Conservation (phyloP, 1,139 yeast genomes). For the Debaryomyces udenii region DNA sequence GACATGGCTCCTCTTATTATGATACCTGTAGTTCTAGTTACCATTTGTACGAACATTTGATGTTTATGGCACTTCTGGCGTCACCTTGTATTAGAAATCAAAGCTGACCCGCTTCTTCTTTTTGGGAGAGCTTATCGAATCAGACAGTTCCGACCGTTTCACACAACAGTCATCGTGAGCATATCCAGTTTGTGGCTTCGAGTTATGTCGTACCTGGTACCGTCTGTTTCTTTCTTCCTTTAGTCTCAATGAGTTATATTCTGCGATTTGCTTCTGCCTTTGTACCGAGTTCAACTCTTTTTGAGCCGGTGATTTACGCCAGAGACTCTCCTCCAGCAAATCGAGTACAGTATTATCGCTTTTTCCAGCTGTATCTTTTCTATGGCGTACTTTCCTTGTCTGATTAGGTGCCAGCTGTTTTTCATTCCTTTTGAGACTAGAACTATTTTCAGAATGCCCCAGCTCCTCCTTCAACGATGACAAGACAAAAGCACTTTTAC, state of each 20-base stretch:
- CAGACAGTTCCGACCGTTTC: constrained; percentile 11
- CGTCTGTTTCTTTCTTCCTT: constrained; percentile 31
- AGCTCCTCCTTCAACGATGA: too few species aligned
- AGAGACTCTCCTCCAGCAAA: not conserved
- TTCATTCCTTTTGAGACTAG: too few species aligned
- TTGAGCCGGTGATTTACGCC: constrained; percentile 13
- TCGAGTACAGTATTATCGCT: not conserved
- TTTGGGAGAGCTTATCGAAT: constrained; percentile 22
- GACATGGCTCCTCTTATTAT: too few species aligned
- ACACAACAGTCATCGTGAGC: constrained; percentile 17
- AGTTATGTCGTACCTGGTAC: constrained; percentile 26
- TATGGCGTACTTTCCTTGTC: too few species aligned
- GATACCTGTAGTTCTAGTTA: too few species aligned
- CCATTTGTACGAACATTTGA: too few species aligned
- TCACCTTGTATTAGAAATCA: too few species aligned
- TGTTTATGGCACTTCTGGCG: too few species aligned
- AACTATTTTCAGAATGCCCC: too few species aligned
- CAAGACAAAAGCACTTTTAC: too few species aligned
- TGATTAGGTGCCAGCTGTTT: too few species aligned
- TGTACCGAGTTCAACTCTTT: constrained; percentile 23
- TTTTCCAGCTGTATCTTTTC: too few species aligned
- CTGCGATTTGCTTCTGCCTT: constrained; percentile 32
- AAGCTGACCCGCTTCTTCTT: constrained; percentile 27
- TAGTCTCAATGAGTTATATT: constrained; percentile 26
- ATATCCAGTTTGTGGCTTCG: constrained; percentile 13